A percentile compares a stretch with the other conserved stretches of the same genome.
Conservation (phyloP, 805 yeast species). For the Cephaloascus albidus region DNA sequence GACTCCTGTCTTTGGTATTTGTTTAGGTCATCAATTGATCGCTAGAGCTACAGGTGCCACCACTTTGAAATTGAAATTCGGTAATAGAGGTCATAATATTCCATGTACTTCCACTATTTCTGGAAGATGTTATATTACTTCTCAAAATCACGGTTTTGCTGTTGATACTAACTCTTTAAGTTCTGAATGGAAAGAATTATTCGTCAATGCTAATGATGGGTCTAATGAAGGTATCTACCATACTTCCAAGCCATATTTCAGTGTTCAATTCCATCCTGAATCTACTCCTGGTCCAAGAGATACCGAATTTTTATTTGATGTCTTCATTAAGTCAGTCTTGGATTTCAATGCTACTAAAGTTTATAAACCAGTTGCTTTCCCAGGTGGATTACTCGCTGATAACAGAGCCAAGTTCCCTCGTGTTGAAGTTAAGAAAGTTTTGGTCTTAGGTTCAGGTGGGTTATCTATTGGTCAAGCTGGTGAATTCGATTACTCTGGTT, state of each 20-base stretch:
- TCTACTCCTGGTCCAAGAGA: slow-evolving; percentile 99
- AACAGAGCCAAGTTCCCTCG: slow-evolving; percentile 71
- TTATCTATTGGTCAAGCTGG: slow-evolving; percentile 98
- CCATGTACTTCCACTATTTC: slow-evolving; percentile 86
- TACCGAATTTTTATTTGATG: slow-evolving; percentile 94
- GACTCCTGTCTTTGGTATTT: slow-evolving; percentile 94
- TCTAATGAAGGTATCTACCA: slow-evolving; percentile 98
- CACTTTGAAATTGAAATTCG: slow-evolving; percentile 86
- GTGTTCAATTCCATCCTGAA: slow-evolving; percentile 99
- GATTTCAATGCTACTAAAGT: slow-evolving; percentile 48
- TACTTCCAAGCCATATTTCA: slow-evolving; percentile 79
- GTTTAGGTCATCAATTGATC: slow-evolving; percentile 95
- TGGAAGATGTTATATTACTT: slow-evolving; percentile 96
- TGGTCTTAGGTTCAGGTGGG: slow-evolving; percentile 97
- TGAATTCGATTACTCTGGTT: slow-evolving; percentile 97
- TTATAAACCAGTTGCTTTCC: slow-evolving; percentile 73
- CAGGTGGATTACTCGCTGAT: slow-evolving; percentile 76
- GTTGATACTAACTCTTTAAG: slow-evolving; percentile 75
- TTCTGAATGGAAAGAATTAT: slow-evolving; percentile 85
- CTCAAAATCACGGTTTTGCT: slow-evolving; percentile 98
- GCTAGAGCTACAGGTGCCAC: slow-evolving; percentile 95
- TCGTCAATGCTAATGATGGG: slow-evolving; percentile 92
- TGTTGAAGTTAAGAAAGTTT: slow-evolving; percentile 80
- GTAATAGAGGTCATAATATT: slow-evolving; percentile 99
- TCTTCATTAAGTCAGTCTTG: slow-evolving; percentile 73